phyloP scores from a whole-genome alignment of 768 basidiomycete species.

The Amanita rubescens region DNA sequence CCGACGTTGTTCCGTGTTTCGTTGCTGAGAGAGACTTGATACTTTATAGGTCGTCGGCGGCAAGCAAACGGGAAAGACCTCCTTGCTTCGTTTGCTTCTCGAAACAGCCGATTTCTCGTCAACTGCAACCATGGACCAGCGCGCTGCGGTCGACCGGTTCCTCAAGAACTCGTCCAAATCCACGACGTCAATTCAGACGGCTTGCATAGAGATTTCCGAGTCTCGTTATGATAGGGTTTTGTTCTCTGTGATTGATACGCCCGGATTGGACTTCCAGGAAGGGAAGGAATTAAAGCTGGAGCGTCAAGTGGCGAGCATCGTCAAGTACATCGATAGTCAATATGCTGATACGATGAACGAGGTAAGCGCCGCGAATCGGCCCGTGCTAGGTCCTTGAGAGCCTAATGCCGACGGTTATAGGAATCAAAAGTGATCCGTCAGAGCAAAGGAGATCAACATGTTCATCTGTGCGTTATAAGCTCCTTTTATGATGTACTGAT shows the following conservation, averaged over 20 bases:
- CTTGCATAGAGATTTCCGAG: constrained; percentile 77
- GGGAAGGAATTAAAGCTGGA: constrained; percentile 75
- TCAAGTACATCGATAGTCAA: constrained; percentile 75
- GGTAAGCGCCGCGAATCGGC: constrained; percentile 32
- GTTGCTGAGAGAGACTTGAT: constrained; percentile 14
- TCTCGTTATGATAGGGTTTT: constrained; percentile 72
- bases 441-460: constrained; percentile 84
- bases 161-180: constrained; percentile 51
- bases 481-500: constrained; percentile 5
- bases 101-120: constrained; percentile 83
- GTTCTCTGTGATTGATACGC: constrained; percentile 80
- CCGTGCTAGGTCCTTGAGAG: not conserved
- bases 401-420: constrained; percentile 27
- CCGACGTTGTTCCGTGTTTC: not conserved
- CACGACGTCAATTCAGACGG: constrained; percentile 59
- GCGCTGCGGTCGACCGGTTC: constrained; percentile 55
- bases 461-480: constrained; percentile 61
- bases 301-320: constrained; percentile 62
- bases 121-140: constrained; percentile 68
- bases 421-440: constrained; percentile 86
- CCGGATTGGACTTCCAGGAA: constrained; percentile 69
- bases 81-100: constrained; percentile 68
- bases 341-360: constrained; percentile 86
- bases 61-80: constrained; percentile 81
- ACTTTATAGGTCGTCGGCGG: constrained; percentile 62